A percentile compares a stretch with the other conserved stretches of the same genome.
Conservation (phyloP, 2,329 filamentous ascomycete species). For the Plectosphaerella plurivora region DNA sequence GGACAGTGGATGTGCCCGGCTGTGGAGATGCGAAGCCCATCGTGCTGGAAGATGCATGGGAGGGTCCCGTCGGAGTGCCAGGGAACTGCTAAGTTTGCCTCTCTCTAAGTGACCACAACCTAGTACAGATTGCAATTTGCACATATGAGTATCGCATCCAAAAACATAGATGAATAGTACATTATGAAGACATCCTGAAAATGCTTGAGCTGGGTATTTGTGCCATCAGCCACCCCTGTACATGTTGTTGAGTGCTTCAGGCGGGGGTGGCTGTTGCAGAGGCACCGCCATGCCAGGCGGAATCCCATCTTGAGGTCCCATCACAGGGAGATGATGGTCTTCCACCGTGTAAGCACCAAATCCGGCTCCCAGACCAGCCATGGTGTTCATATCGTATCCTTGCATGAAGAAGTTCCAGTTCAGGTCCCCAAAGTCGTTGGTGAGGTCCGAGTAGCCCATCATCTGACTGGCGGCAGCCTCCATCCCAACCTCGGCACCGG, state of each 20-base stretch:
- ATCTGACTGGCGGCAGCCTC: neutral
- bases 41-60: constrained; percentile 33
- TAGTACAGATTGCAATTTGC: no score
- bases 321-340: neutral
- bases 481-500: constrained; percentile 12
- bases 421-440: constrained; percentile 31
- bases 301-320: constrained; percentile 12
- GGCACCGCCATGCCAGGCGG: constrained; percentile 1
- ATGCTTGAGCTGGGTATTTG: no score
- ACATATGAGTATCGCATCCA: no score
- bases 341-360: constrained; percentile 13
- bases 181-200: no score
- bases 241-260: neutral
- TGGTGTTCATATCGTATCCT: constrained; percentile 28
- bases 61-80: constrained; percentile 21
- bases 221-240: neutral
- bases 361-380: constrained; percentile 20
- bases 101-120: no score
- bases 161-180: no score
- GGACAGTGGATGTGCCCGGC: constrained; percentile 32
- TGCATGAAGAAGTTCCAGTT: constrained; percentile 46
- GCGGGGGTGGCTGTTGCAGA: neutral
- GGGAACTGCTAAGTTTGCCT: constrained; percentile 12
- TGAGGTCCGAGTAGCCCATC: constrained; percentile 14
- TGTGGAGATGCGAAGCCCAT: constrained; percentile 19